Evolutionary conservation across 371 early-diverging fungal species (phyloP).

Genomic region (Mortierella polycephala): DNA sequence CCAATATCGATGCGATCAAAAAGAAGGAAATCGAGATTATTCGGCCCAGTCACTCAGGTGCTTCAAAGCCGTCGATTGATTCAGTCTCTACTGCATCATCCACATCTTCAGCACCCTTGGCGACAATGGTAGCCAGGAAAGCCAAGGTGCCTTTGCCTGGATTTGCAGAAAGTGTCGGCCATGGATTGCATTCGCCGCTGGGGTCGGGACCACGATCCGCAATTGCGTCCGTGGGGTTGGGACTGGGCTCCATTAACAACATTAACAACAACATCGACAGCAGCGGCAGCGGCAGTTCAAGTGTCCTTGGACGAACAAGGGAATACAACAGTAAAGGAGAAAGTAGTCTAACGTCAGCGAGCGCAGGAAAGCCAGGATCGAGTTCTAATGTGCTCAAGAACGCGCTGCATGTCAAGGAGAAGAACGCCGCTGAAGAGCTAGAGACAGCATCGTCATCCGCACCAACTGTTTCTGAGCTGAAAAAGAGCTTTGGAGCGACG

Average conservation of each 20-base stretch:
- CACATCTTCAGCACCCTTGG: neutral
- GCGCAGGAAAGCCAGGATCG: neutral
- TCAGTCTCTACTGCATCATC: neutral
- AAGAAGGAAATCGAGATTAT: constrained; percentile 12
- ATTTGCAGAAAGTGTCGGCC: constrained; percentile 1
- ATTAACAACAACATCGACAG: neutral
- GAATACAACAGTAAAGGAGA: constrained; percentile 9
- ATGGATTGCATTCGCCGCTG: neutral
- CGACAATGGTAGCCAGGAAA: constrained; percentile 18
- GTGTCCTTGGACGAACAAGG: constrained; percentile 19
- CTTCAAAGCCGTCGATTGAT: constrained; percentile 1
- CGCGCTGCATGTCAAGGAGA: neutral
- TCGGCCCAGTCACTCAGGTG: constrained; percentile 5
- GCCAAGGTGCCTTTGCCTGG: constrained; percentile 31
- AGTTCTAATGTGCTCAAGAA: neutral
- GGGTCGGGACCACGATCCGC: constrained; percentile 1
- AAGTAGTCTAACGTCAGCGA: neutral
- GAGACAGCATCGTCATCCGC: neutral
- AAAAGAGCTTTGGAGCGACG: constrained; percentile 19
- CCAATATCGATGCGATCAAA: neutral
- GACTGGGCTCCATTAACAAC: constrained; percentile 4
- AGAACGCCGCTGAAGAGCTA: neutral
- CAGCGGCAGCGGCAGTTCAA: neutral
- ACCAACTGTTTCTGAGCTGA: constrained; percentile 29
- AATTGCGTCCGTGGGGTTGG: constrained; percentile 29